These are phyloP conservation scores for Stromatinia cepivora DNA, from an alignment of 2,329 filamentous ascomycete species.

Conservation along the genomic window DNA sequence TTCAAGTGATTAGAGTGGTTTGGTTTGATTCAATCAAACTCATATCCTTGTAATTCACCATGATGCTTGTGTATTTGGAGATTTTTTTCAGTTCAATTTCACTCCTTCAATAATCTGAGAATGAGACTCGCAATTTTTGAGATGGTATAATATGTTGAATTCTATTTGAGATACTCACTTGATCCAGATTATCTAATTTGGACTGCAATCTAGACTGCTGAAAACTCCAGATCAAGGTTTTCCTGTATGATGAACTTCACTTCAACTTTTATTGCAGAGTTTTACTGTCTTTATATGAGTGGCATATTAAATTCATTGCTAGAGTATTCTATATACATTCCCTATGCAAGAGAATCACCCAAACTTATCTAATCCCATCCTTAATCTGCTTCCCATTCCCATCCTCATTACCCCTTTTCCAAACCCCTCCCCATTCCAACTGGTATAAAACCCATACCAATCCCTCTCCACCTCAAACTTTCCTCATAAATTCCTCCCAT, in stretches of 20 bases:
- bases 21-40: too few species aligned
- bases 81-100: too few species aligned
- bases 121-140: too few species aligned
- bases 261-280: background rate
- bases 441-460: too few species aligned
- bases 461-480: background rate
- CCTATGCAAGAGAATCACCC: background rate
- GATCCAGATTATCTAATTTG: background rate
- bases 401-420: background rate
- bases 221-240: background rate
- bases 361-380: background rate
- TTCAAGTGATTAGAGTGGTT: too few species aligned
- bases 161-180: background rate
- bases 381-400: too few species aligned
- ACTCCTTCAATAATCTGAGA: background rate
- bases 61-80: too few species aligned
- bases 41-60: too few species aligned
- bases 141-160: background rate
- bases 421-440: background rate
- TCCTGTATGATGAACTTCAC: too few species aligned
- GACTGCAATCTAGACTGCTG: background rate
- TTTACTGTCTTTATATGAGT: too few species aligned
- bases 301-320: too few species aligned
- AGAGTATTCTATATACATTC: background rate
- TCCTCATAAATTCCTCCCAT: background rate